A percentile compares a stretch with the other conserved stretches of the same genome.
Evolutionary conservation across 2,329 filamentous ascomycete species (phyloP).

Genomic region (Ophiostoma quercus): DNA sequence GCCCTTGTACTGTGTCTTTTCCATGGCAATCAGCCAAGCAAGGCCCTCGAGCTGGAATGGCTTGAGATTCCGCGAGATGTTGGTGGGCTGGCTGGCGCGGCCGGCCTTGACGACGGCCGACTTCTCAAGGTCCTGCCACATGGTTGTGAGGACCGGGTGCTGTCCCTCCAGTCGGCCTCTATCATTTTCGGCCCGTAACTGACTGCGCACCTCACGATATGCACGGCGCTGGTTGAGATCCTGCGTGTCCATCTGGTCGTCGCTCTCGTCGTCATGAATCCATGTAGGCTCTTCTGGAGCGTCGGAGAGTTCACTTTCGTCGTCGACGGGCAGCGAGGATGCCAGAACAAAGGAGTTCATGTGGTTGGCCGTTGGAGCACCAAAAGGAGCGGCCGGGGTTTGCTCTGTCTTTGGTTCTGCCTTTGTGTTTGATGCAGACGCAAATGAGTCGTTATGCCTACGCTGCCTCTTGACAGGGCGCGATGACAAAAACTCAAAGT

Average conservation of each 20-base stretch:
- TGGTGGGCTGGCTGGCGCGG: constrained; percentile 64
- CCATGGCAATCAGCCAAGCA: constrained; percentile 91
- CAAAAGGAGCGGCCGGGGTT: neutral
- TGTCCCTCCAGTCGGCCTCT: constrained; percentile 64
- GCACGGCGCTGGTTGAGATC: constrained; percentile 34
- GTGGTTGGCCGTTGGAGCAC: neutral
- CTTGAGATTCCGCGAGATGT: constrained; percentile 79
- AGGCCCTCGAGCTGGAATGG: constrained; percentile 91
- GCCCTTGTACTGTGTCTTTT: constrained; percentile 77
- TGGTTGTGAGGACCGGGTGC: constrained; percentile 73
- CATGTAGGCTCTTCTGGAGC: neutral
- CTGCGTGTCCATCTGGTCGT: neutral
- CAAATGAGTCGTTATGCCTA: too few species aligned
- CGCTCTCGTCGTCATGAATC: neutral
- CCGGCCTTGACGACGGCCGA: constrained; percentile 59
- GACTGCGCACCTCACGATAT: constrained; percentile 31
- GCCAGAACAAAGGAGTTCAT: neutral
- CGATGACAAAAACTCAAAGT: neutral
- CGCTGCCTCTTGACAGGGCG: neutral
- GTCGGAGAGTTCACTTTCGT: neutral
- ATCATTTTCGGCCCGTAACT: constrained; percentile 40
- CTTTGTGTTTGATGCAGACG: neutral
- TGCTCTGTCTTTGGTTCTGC: neutral
- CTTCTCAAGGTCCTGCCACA: constrained; percentile 75
- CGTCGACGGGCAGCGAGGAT: neutral